These are phyloP conservation scores for Mortierella sp. DNA, from an alignment of 371 early-diverging fungal species.

Conservation along the genomic window DNA sequence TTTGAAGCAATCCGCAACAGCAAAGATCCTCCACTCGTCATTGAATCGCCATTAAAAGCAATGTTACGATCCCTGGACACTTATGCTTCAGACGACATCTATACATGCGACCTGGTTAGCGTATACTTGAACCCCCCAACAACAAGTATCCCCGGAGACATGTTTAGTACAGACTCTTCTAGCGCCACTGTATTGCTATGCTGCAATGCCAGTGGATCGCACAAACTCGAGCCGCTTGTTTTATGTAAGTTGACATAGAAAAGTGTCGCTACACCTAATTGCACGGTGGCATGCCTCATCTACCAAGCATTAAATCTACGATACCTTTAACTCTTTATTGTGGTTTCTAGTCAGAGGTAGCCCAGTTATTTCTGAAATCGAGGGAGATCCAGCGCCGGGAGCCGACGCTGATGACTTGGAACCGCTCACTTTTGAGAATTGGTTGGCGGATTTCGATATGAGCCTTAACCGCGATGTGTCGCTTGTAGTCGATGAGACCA, in stretches of 20 bases:
- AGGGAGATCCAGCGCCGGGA: background rate
- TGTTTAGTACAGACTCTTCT: background rate
- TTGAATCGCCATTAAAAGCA: background rate
- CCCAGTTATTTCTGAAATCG: background rate
- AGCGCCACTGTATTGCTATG: slow-evolving; percentile 12
- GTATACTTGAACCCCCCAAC: background rate
- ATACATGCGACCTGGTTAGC: slow-evolving; percentile 6
- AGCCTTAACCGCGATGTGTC: background rate
- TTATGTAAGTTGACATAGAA: slow-evolving; percentile 3
- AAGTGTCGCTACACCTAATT: background rate
- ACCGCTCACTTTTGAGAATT: background rate
- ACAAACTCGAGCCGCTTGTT: background rate
- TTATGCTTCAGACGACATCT: slow-evolving; percentile 4
- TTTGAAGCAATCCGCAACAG: background rate
- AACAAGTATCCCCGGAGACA: background rate
- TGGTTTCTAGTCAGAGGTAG: slow-evolving; percentile 1
- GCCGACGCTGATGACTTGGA: slow-evolving; percentile 1
- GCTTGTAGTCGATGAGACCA: background rate
- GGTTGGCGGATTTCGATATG: slow-evolving; percentile 13
- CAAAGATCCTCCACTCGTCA: background rate
- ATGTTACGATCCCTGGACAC: background rate
- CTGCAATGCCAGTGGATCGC: slow-evolving; percentile 8
- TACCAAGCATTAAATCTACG: background rate
- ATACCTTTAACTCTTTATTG: background rate
- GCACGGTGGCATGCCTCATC: background rate